These are phyloP conservation scores for Vaucheria bursata DNA, from an alignment of 352 stramenopile species.

Conservation along the genomic window DNA sequence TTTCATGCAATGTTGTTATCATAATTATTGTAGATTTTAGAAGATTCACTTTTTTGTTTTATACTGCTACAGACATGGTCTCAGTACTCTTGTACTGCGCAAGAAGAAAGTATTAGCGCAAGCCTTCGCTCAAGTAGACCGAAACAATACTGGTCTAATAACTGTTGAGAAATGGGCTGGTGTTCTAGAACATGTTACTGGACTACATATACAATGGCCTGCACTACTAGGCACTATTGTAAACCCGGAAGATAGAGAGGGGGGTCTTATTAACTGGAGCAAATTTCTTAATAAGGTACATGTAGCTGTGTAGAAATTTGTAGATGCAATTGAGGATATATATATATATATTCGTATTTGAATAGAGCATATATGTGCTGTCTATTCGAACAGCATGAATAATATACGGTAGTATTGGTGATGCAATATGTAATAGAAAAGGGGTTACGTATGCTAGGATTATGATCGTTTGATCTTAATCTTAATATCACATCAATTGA, in stretches of 20 bases:
- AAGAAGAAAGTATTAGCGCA: slow-evolving; percentile 44
- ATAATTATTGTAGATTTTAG: too few relatives aligned
- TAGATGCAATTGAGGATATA: not conserved
- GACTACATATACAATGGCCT: slow-evolving; percentile 28
- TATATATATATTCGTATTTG: too few relatives aligned
- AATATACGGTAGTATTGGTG: too few relatives aligned
- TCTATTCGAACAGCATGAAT: too few relatives aligned
- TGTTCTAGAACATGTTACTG: slow-evolving; percentile 29
- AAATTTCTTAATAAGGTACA: slow-evolving; percentile 1
- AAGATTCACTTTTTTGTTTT: too few relatives aligned
- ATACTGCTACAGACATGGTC: slow-evolving; percentile 7
- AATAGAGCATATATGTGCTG: too few relatives aligned
- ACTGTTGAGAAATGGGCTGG: slow-evolving; percentile 44
- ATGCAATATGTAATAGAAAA: too few relatives aligned
- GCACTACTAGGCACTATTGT: slow-evolving; percentile 24
- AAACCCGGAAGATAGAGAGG: slow-evolving; percentile 23
- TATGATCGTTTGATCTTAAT: too few relatives aligned
- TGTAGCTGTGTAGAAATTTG: not conserved
- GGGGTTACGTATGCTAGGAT: too few relatives aligned
- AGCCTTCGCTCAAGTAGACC: slow-evolving; percentile 46
- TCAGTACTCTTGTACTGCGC: slow-evolving; percentile 44
- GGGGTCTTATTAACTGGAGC: slow-evolving; percentile 26
- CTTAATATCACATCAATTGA: too few relatives aligned
- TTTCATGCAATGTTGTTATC: too few relatives aligned
- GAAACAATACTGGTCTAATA: slow-evolving; percentile 21